Evolutionary conservation across 2,329 filamentous ascomycete genomes (phyloP).

Genomic region (Parafenestella ontariensis): DNA sequence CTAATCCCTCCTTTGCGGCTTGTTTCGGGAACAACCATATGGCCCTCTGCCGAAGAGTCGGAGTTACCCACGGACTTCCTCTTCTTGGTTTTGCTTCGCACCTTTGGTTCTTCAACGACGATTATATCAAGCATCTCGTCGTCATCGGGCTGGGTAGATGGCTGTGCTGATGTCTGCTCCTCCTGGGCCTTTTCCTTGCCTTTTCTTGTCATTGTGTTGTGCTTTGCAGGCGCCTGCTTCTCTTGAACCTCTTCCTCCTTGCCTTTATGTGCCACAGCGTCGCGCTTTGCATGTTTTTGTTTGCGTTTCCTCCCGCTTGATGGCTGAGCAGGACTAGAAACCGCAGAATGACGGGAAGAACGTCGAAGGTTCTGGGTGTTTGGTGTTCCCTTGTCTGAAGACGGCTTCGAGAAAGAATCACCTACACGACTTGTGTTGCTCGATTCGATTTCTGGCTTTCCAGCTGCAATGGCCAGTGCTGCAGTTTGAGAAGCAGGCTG

Average conservation of each 20-base stretch:
- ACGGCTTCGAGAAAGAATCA: conserved; percentile 45
- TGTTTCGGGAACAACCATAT: conserved; percentile 19
- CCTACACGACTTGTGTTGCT: conserved; percentile 43
- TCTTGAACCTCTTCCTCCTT: conserved; percentile 14
- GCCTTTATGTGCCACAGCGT: conserved; percentile 23
- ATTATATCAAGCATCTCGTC: conserved; percentile 51
- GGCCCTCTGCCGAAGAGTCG: conserved; percentile 2
- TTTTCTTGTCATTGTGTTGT: conserved; percentile 23
- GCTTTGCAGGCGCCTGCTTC: conserved; percentile 22
- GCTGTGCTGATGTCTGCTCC: not conserved
- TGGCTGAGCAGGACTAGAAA: conserved; percentile 25
- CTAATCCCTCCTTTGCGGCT: conserved; percentile 31
- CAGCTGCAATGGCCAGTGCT: not conserved
- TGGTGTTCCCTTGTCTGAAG: conserved; percentile 24
- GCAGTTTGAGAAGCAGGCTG: conserved; percentile 11
- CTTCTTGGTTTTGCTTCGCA: conserved; percentile 18
- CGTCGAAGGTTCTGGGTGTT: conserved; percentile 28
- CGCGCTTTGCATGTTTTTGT: conserved; percentile 14
- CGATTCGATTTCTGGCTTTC: conserved; percentile 16
- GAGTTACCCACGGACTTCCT: conserved; percentile 25
- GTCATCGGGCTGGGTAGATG: conserved; percentile 21
- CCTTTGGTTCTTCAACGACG: conserved; percentile 39
- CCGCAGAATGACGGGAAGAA: conserved; percentile 34
- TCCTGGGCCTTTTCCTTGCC: conserved; percentile 14
- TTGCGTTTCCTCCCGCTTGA: conserved; percentile 35